These are phyloP conservation scores for Phytophthora syringae DNA, from an alignment of 352 stramenopile species.

Conservation along the genomic window DNA sequence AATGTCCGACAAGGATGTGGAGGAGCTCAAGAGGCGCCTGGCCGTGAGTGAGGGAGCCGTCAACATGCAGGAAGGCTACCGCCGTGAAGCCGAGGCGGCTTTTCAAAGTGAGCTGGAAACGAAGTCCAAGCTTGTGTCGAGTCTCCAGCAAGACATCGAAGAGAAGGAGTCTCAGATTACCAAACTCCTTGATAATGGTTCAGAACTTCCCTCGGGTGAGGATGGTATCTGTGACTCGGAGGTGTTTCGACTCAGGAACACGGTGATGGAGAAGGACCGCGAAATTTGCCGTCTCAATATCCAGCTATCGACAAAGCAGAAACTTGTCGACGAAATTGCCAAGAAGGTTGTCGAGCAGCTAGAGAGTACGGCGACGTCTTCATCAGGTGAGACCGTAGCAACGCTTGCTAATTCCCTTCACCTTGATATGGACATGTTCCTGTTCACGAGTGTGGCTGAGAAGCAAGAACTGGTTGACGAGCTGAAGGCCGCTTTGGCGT, in stretches of 20 bases:
- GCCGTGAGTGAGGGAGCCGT: conserved; percentile 43
- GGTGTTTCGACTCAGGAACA: conserved; percentile 49
- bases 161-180: conserved; percentile 59
- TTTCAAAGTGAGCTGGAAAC: conserved; percentile 53
- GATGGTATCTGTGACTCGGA: conserved; percentile 40
- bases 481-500: conserved; percentile 59
- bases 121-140: conserved; percentile 35
- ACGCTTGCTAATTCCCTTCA: conserved; percentile 38
- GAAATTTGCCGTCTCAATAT: conserved; percentile 85
- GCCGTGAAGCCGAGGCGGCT: conserved; percentile 54
- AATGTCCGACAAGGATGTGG: conserved; percentile 36
- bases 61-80: conserved; percentile 50
- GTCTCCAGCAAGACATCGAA: conserved; percentile 44
- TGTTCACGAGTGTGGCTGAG: conserved; percentile 75
- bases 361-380: conserved; percentile 26
- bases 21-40: conserved; percentile 47
- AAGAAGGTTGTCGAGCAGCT: conserved; percentile 67
- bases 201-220: conserved; percentile 42
- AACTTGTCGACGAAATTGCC: conserved; percentile 77
- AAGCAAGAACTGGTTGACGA: conserved; percentile 77
- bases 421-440: conserved; percentile 75
- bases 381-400: conserved; percentile 24
- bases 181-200: conserved; percentile 43
- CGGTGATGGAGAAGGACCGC: conserved; percentile 77
- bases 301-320: conserved; percentile 83